Base-by-base conservation (phyloP, 805 yeast genomes). In the Lachancea meyersii region DNA sequence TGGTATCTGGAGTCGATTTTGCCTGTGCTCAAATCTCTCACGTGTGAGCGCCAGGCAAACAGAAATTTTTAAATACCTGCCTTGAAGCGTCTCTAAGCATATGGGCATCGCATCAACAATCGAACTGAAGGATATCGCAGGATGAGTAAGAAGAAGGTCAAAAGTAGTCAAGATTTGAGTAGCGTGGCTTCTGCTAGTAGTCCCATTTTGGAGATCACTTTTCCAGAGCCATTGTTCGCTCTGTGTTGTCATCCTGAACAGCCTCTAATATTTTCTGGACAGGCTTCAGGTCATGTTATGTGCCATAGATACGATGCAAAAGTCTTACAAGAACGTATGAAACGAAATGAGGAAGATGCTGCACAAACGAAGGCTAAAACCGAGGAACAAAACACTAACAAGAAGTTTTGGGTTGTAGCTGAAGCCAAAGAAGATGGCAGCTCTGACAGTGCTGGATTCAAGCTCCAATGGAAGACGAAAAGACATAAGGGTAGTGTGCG, bases 401-500 rank as follows among this genome's bases (percentile, higher is more conserved):
- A 47, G 44, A 9, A 43, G 47, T 16, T 23, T 23, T 26, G 35
- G 45, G 28, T 22, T 17, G 38, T 35, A 4, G 39, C 34, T 6
- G 39, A 40, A 13, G 39, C 34, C n/a, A 8, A 30, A 32, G 13
- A 43, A 31, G 31, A 22, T 31, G 45, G 38, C 16, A 41, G 41
- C 17, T 37, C 36, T 38, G 44, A 47, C 40, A 26, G 19, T 17
- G 49, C 52, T 1, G 64, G 61, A 10, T 56, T 70, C 4, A 57
- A 64, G 4, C 54, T 73, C 21, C 43, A 63, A 1, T 91, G 98
- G 98, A 76, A 82, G 43, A 89, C 97, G 0, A 85, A 77, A 54
- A 75, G 97, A 58, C 97, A 91, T 58, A 88, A 87, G 60, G 89
- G 87, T 1, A 82, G 95, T 49, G 86, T 95, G 47, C 68, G 98